These are phyloP conservation scores for Eustoma russellianum DNA, from an alignment of 257 asterid genomes.

Conservation along the genomic window DNA sequence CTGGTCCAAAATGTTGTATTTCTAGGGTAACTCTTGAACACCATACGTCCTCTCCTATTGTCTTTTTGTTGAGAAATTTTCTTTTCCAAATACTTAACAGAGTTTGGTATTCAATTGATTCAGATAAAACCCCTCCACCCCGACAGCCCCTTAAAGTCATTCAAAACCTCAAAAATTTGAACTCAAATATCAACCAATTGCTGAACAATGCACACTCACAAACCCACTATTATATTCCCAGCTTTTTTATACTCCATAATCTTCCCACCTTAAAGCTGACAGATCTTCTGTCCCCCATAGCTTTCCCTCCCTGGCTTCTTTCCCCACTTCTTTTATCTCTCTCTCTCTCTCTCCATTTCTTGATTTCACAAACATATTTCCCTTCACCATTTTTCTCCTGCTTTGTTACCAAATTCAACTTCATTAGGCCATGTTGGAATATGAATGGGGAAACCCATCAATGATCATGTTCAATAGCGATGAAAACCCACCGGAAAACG, in stretches of 20 bases:
- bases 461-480: conserved; percentile 56
- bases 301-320: background rate
- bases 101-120: too few relatives aligned
- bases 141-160: conserved; percentile 45
- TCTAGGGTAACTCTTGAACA: too few relatives aligned
- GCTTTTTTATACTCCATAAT: conserved; percentile 48
- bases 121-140: conserved; percentile 25
- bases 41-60: background rate
- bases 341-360: conserved; percentile 17
- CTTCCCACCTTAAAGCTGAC: conserved; percentile 66
- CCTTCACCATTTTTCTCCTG: conserved; percentile 14
- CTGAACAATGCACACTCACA: conserved; percentile 7
- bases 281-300: conserved; percentile 30
- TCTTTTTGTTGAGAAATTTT: background rate
- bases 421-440: conserved; percentile 58
- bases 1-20: too few relatives aligned
- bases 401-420: conserved; percentile 1
- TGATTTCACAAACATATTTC: conserved; percentile 13
- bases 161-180: conserved; percentile 15
- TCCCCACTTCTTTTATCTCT: too few relatives aligned
- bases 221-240: conserved; percentile 40
- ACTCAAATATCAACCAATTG: conserved; percentile 16
- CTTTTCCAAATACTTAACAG: background rate
- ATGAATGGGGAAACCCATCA: conserved; percentile 82
- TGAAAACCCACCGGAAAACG: conserved; percentile 37